phyloP scores from a whole-genome alignment of 441 rosid species.

The Corymbia citriodora region DNA sequence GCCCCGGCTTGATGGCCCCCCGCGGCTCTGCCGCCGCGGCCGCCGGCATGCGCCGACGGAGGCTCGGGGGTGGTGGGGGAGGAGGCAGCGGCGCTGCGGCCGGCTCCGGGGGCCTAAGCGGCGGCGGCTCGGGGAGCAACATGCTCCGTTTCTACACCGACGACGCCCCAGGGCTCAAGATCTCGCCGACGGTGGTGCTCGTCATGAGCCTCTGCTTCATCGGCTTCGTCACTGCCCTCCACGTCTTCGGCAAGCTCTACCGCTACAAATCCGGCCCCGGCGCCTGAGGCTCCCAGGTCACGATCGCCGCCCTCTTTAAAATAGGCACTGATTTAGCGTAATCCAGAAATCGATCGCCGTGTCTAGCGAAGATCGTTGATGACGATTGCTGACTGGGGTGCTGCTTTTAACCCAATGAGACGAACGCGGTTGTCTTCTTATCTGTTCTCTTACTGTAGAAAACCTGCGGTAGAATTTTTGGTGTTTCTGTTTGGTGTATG shows the following conservation, averaged over 20 bases:
- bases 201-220: conserved; percentile 92
- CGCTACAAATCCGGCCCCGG: conserved; percentile 45
- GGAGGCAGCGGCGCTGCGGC: conserved; percentile 4
- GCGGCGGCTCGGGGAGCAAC: conserved; percentile 29
- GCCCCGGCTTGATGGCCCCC: conserved; percentile 65
- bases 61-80: conserved; percentile 31
- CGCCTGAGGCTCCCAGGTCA: conserved; percentile 15
- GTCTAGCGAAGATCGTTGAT: background rate
- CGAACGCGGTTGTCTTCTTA: background rate
- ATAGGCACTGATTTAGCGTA: background rate
- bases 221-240: conserved; percentile 84
- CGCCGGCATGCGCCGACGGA: conserved; percentile 74
- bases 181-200: conserved; percentile 88
- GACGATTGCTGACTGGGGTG: background rate
- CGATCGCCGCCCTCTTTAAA: background rate
- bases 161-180: conserved; percentile 81
- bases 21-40: conserved; percentile 86
- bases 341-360: background rate
- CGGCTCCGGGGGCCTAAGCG: conserved; percentile 7
- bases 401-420: background rate
- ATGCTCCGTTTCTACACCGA: conserved; percentile 95
- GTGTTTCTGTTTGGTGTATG: background rate
- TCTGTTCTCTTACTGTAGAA: background rate
- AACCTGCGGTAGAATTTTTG: background rate
- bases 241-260: conserved; percentile 81